Evolutionary conservation across 345 rosid species (phyloP), one percentile per base, ranked within the genome.

Genomic region (Reutealis trisperma): DNA sequence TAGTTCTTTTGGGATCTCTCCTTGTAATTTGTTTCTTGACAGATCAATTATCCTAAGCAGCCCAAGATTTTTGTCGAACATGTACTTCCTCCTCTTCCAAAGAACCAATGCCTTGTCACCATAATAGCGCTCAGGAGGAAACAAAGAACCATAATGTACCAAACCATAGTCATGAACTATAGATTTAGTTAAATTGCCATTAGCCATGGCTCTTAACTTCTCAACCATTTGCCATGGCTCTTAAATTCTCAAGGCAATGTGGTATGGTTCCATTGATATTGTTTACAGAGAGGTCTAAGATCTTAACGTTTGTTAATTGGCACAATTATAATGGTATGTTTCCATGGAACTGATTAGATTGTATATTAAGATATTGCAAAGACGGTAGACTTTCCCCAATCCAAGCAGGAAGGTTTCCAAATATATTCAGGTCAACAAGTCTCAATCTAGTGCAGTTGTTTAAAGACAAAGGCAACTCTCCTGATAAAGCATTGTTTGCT

Each of bases 401-500:
- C 80, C 80, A 81, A 5, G 41, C 16, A 11, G 71, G 77, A 12
- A 60, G 61, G 42, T 11, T 49, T 64, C 80, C 80, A 1, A 14
- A n/a, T 32, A 81, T 65, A 27, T 74, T 67, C 9, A 77, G 8
- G 37, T 76, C 77, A 59, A 76, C 7, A 22, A 80, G 24, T n/a
- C 27, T 37, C 57, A 73, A 24, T 1, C 24, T 14, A 6, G 49
- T 44, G 15, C 66, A 58, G 15, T 59, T 60, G 9, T 59, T 51
- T 61, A 80, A 55, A 1, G 78, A 52, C 10, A 54, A 77, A 54
- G 84, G 81, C 25, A 73, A 19, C 14, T 67, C 69, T n/a, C 81
- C 81, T 0, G 42, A 34, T 13, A 81, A 54, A 15, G 47, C 63
- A 58, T 77, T 77, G 51, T 77, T 81, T 22, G 67, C 0, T 18